Percentiles rank a stretch among this genome's conserved stretches.
phyloP scores from a whole-genome alignment of 768 basidiomycete genomes.

The Fomitopsis pulvina region DNA sequence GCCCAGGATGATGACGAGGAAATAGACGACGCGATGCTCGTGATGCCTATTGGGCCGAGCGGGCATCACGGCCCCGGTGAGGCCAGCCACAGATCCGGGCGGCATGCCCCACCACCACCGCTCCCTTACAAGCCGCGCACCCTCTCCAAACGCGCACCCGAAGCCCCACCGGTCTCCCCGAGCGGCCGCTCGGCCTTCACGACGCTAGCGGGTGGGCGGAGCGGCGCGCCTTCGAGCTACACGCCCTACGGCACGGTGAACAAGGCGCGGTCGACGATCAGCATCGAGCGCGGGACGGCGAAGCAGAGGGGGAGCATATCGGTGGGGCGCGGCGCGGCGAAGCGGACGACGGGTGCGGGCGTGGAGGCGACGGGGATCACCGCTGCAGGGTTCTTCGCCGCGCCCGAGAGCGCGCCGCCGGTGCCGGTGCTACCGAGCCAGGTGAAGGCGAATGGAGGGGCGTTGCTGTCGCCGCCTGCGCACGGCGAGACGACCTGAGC shows the following conservation, averaged over 20 bases:
- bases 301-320: slow-evolving; percentile 52
- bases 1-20: slow-evolving; percentile 58
- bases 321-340: slow-evolving; percentile 53
- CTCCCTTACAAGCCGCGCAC: slow-evolving; percentile 5
- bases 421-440: slow-evolving; percentile 20
- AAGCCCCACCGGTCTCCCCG: neutral
- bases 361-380: slow-evolving; percentile 74
- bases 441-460: slow-evolving; percentile 5
- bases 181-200: slow-evolving; percentile 15
- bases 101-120: neutral
- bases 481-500: slow-evolving; percentile 95
- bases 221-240: slow-evolving; percentile 20
- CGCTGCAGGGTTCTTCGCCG: slow-evolving; percentile 70
- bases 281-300: slow-evolving; percentile 44
- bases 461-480: slow-evolving; percentile 82
- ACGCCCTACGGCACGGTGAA: slow-evolving; percentile 30
- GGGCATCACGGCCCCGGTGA: slow-evolving; percentile 9
- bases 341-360: slow-evolving; percentile 62
- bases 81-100: slow-evolving; percentile 34
- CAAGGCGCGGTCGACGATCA: slow-evolving; percentile 52
- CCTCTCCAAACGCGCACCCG: neutral
- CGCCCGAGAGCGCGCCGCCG: slow-evolving; percentile 35
- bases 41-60: slow-evolving; percentile 59
- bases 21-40: slow-evolving; percentile 68
- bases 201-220: slow-evolving; percentile 25